phyloP scores from a whole-genome alignment of 1,284 basidiomycete genomes.

The Microstroma glucosiphilum region DNA sequence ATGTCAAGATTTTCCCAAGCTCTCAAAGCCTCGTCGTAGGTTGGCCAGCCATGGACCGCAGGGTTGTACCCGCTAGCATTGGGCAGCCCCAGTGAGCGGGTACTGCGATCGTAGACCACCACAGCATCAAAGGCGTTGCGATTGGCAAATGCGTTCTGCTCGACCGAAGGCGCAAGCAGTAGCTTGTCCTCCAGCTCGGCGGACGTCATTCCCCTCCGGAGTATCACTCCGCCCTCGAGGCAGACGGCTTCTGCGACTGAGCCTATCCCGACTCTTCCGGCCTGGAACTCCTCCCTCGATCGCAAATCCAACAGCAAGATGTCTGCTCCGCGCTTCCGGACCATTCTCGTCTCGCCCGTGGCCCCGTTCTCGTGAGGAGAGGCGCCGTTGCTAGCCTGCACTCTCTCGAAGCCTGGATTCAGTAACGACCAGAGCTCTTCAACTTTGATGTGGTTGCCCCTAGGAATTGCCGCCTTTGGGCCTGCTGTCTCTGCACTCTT shows the following conservation, averaged over 20 bases:
- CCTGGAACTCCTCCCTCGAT: constrained; percentile 67
- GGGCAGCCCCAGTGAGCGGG: constrained; percentile 56
- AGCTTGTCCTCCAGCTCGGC: constrained; percentile 71
- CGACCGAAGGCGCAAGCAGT: constrained; percentile 64
- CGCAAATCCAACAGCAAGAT: constrained; percentile 77
- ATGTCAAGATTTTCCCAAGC: constrained; percentile 27
- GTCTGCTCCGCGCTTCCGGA: constrained; percentile 26
- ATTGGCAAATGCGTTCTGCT: constrained; percentile 67
- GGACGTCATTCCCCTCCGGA: constrained; percentile 57
- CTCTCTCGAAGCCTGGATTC: constrained; percentile 41
- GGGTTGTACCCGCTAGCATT: constrained; percentile 8
- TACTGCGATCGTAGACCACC: constrained; percentile 75
- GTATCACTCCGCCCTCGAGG: constrained; percentile 58
- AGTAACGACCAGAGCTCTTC: constrained; percentile 42
- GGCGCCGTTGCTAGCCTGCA: constrained; percentile 27
- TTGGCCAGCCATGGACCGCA: constrained; percentile 50
- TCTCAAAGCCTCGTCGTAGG: constrained; percentile 4
- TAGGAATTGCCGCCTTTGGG: constrained; percentile 27
- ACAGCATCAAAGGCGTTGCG: constrained; percentile 83
- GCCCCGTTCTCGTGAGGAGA: constrained; percentile 18
- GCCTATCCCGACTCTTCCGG: constrained; percentile 61
- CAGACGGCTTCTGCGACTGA: constrained; percentile 65
- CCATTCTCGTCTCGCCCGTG: constrained; percentile 28
- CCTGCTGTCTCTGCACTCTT: constrained; percentile 12
- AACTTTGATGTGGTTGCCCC: constrained; percentile 29